Evolutionary conservation across 2,329 filamentous ascomycete species (phyloP).

Genomic region (Didymella glomerata): DNA sequence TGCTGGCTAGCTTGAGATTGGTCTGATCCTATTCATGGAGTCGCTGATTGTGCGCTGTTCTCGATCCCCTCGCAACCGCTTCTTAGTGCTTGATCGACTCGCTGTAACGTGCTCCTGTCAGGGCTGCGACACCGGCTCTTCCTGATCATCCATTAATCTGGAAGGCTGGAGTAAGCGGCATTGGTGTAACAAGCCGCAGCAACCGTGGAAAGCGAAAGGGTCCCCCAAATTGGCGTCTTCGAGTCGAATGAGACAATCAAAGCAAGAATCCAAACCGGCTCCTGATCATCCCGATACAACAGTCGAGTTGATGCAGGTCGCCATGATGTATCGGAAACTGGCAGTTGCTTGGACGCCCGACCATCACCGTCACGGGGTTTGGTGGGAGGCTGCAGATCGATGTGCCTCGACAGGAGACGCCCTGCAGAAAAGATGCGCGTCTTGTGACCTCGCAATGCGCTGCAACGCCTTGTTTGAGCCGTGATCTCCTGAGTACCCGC

Average conservation of each 20-base stretch:
- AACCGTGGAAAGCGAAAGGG: conserved; percentile 26
- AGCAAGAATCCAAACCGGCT: conserved; percentile 31
- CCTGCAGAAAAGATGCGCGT: conserved; percentile 42
- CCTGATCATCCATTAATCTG: conserved; percentile 33
- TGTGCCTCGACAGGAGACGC: conserved; percentile 43
- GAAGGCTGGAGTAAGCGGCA: conserved; percentile 36
- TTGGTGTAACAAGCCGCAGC: conserved; percentile 41
- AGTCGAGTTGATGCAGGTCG: conserved; percentile 47
- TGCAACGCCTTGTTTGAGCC: conserved; percentile 34
- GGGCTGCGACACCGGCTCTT: conserved; percentile 38
- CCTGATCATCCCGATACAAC: conserved; percentile 41
- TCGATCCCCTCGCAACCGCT: conserved; percentile 20
- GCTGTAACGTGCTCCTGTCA: conserved; percentile 31
- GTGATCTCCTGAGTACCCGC: conserved; percentile 38
- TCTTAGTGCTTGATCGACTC: conserved; percentile 38
- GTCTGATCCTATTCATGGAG: conserved; percentile 10
- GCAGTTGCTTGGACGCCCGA: conserved; percentile 40
- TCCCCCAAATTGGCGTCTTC: conserved; percentile 17
- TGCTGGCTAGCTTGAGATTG: not conserved
- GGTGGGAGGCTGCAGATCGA: conserved; percentile 50
- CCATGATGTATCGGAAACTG: conserved; percentile 42
- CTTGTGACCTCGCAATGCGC: conserved; percentile 43
- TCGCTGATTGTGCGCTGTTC: conserved; percentile 10
- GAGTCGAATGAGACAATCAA: conserved; percentile 45
- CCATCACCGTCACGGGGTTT: conserved; percentile 43